These are phyloP conservation scores for Neopestalotiopsis rosae DNA, from an alignment of 2,329 filamentous ascomycete species.

Conservation along the genomic window DNA sequence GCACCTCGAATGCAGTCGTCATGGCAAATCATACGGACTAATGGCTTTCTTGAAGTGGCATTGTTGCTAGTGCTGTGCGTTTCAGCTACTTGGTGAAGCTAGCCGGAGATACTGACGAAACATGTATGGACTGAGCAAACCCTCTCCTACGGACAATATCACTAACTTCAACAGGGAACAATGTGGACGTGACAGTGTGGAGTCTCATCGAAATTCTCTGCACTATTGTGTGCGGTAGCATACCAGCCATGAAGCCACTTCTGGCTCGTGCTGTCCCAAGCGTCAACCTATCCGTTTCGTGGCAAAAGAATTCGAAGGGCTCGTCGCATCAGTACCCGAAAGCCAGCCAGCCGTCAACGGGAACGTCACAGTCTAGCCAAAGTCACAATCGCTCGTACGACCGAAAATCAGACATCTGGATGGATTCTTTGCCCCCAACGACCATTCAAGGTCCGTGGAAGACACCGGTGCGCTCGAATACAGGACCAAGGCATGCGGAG, in stretches of 20 bases:
- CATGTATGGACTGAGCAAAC: neutral
- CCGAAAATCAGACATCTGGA: neutral
- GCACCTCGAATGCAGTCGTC: neutral
- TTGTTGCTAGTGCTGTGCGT: conserved; percentile 2
- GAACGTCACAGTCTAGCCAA: neutral
- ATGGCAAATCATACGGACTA: neutral
- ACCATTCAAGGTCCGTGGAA: neutral
- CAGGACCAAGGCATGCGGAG: neutral
- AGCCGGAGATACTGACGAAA: neutral
- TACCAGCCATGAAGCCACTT: neutral
- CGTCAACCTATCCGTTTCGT: neutral
- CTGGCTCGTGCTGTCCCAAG: neutral
- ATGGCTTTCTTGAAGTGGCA: neutral
- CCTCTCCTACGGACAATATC: neutral
- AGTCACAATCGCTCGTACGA: neutral
- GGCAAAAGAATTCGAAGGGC: neutral
- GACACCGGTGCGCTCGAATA: neutral
- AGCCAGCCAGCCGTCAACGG: neutral
- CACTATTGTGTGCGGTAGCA: conserved; percentile 1
- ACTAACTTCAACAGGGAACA: neutral
- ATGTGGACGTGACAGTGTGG: conserved; percentile 6
- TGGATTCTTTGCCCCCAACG: neutral
- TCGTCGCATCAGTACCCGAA: neutral
- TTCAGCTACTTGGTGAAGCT: neutral
- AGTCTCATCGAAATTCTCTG: conserved; percentile 13